Evolutionary conservation across 176 grass and related monocot species (phyloP), one percentile per base, ranked within the genome.

Genomic region (Oryza coarctata): DNA sequence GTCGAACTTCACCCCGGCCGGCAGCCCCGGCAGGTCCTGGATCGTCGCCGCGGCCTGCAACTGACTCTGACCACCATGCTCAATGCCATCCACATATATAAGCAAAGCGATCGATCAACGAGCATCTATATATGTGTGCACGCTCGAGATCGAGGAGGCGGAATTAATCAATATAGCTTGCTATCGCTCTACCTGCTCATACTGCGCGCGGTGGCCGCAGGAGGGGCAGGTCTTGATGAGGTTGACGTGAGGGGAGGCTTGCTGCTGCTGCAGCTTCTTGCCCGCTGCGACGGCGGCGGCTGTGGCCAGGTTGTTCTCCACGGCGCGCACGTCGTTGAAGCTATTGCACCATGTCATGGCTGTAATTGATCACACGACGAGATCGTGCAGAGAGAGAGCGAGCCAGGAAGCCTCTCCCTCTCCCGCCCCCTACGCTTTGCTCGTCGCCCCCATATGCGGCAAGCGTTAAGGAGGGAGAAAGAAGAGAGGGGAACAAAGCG

Each of bases 1-100:
- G 80, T 99, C 97, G 31, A 99, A 99, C 89, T 96, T 99, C 26
- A 99, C 93, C 27, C 97, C 97, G 18, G 97, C 93, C 26, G 97
- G 97, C 32, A 99, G 77, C 18, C 97, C 89, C 5, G 89, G 88
- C 45, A 99, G 85, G 60, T 96, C 97, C 87, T 96, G 91, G 58
- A 98, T 92, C 44, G 82, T 88, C 57, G 88, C 76, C 18, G 89
- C 78, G 7, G 80, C 91, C 91, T 97, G 88, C 79, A 86, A 2
- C 49, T 79, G 58, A 47, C 55, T 14, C 26, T 11, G 50, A 10
- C 15, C 64, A 63, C 15, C 64, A 81, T 80, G 44, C 45, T 70
- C 45, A 57, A n/a, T 38, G 31, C 28, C 30, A n/a, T 25, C 31
- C 31, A 25, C 55, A 50, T 50, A 28, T 38, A 22, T 35, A 41